A percentile compares a stretch with the other conserved stretches of the same genome.
These are phyloP conservation scores for Solanum pimpinellifolium DNA, from an alignment of 257 asterid species.

Conservation along the genomic window DNA sequence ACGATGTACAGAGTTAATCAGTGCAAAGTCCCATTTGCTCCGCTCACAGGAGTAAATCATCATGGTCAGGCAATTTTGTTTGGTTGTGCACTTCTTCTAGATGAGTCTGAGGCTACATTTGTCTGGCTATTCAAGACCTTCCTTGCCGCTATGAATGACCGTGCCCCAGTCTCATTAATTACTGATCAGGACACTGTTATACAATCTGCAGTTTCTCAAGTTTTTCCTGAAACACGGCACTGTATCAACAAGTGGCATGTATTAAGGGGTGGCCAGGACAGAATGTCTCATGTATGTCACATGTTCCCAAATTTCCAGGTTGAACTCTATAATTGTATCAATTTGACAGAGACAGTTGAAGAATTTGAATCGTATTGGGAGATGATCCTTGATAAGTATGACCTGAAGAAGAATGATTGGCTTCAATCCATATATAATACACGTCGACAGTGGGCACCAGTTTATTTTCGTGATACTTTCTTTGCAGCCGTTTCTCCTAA, in stretches of 20 bases:
- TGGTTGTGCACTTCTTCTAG: conserved; percentile 74
- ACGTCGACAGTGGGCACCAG: conserved; percentile 87
- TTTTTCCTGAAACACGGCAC: conserved; percentile 60
- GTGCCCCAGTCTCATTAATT: conserved; percentile 55
- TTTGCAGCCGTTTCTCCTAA: conserved; percentile 47
- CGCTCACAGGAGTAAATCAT: conserved; percentile 90
- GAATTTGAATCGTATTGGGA: conserved; percentile 80
- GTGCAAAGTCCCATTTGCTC: conserved; percentile 65
- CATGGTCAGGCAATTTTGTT: conserved; percentile 81
- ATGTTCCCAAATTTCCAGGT: conserved; percentile 63
- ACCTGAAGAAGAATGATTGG: conserved; percentile 68
- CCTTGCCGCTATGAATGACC: conserved; percentile 67
- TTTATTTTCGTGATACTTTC: conserved; percentile 70
- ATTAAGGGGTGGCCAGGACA: conserved; percentile 71
- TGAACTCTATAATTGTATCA: conserved; percentile 77
- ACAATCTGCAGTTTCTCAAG: conserved; percentile 53
- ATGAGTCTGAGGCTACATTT: conserved; percentile 81
- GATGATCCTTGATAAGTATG: conserved; percentile 63
- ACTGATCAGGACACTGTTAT: conserved; percentile 60
- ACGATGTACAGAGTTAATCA: conserved; percentile 53
- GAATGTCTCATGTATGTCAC: conserved; percentile 53
- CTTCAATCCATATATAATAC: conserved; percentile 62
- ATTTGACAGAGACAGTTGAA: conserved; percentile 64
- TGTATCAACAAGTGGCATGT: conserved; percentile 74
- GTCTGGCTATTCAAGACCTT: conserved; percentile 82